Conservation (phyloP, 805 yeast species). For the Metschnikowia koreensis region DNA sequence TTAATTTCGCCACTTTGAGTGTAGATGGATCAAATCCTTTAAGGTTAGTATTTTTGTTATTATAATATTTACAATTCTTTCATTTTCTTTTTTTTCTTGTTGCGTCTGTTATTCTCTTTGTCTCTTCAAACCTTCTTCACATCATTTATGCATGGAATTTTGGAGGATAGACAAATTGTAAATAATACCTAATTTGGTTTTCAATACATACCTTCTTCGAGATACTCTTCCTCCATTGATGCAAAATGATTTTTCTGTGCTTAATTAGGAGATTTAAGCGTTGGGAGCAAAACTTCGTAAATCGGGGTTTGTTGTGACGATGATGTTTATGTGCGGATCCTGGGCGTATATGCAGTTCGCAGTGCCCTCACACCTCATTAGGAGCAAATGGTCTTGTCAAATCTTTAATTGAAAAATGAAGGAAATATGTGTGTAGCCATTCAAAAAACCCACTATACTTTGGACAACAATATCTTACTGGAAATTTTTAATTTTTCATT, state of each 20-base stretch:
- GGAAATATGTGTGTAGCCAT: no score
- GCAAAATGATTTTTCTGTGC: neutral
- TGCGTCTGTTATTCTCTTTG: neutral
- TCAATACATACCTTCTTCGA: slow-evolving; percentile 10
- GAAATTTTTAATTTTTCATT: no score
- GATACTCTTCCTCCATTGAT: slow-evolving; percentile 6
- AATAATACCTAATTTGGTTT: neutral
- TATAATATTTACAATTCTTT: no score
- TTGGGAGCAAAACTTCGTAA: neutral
- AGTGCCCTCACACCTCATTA: neutral
- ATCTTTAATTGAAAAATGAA: no score
- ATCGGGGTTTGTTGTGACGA: neutral
- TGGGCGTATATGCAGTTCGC: neutral
- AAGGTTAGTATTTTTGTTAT: slow-evolving; percentile 10
- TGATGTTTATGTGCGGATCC: neutral
- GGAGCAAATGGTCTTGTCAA: neutral
- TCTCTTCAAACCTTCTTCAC: neutral
- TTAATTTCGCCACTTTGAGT: slow-evolving; percentile 66
- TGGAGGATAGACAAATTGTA: no score
- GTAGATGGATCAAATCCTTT: slow-evolving; percentile 41
- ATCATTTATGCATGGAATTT: neutral
- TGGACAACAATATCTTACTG: no score
- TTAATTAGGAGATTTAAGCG: neutral
- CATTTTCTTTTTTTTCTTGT: no score
- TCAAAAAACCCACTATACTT: no score